Conservation (phyloP, 805 yeast genomes). For the Barnettozyma wickerhamii region DNA sequence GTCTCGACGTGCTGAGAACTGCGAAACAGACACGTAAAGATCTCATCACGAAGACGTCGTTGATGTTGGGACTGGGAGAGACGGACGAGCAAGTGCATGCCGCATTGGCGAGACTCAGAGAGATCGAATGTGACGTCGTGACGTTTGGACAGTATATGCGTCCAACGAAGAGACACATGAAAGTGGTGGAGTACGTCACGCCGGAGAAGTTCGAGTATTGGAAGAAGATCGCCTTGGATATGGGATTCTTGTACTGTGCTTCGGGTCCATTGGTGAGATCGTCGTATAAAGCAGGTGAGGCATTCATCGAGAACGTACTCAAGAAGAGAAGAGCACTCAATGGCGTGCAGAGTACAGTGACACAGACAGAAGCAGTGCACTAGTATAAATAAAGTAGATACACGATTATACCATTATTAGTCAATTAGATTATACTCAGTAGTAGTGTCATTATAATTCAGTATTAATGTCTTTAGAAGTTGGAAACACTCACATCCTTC, state of each 20-base stretch:
- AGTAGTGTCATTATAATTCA: no score
- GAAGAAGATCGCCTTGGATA: slow-evolving; percentile 77
- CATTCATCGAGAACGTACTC: slow-evolving; percentile 90
- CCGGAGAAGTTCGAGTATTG: slow-evolving; percentile 95
- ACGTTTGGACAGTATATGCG: slow-evolving; percentile 99
- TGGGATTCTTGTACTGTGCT: slow-evolving; percentile 96
- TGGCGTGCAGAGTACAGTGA: no score
- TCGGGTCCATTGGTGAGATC: slow-evolving; percentile 97
- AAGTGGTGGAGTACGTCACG: slow-evolving; percentile 89
- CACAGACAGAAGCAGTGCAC: no score
- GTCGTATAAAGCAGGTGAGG: slow-evolving; percentile 97
- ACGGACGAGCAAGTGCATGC: slow-evolving; percentile 82
- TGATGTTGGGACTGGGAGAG: slow-evolving; percentile 97
- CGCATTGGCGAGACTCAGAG: slow-evolving; percentile 73
- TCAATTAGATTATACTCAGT: no score
- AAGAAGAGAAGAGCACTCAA: slow-evolving; percentile 49
- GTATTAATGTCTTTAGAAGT: no score
- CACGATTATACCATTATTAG: no score
- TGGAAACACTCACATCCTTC: slow-evolving; percentile 51
- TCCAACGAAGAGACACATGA: slow-evolving; percentile 98
- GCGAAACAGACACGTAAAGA: slow-evolving; percentile 78
- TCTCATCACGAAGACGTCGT: slow-evolving; percentile 84
- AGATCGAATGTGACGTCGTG: slow-evolving; percentile 81
- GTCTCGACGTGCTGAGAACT: slow-evolving; percentile 66
- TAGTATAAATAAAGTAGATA: no score